Evolutionary conservation across 306 rosid genomes (phyloP).

Genomic region (barrel medic (Medicago truncatula)): MtrunA17r5.0-ANR NC_053042.1:40738001-40738500

Average conservation of each 20-base stretch:
- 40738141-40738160: background rate
- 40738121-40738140: background rate
- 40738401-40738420: background rate
- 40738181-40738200: background rate
- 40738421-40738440: background rate
- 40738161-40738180: background rate
- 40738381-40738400: background rate
- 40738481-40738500: too few relatives aligned
- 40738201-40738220: background rate
- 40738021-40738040: background rate
- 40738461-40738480: background rate
- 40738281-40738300: background rate
- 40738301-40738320: background rate
- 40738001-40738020: background rate
- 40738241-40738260: background rate
- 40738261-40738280: background rate
- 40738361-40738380: background rate
- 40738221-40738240: background rate
- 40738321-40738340: background rate
- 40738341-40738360: background rate
- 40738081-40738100: background rate
- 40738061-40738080: background rate
- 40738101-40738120: background rate
- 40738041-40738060: background rate
- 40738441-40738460: background rate